Base-by-base conservation (phyloP, 2,329 filamentous ascomycete species). In the Zasmidium cellare region DNA sequence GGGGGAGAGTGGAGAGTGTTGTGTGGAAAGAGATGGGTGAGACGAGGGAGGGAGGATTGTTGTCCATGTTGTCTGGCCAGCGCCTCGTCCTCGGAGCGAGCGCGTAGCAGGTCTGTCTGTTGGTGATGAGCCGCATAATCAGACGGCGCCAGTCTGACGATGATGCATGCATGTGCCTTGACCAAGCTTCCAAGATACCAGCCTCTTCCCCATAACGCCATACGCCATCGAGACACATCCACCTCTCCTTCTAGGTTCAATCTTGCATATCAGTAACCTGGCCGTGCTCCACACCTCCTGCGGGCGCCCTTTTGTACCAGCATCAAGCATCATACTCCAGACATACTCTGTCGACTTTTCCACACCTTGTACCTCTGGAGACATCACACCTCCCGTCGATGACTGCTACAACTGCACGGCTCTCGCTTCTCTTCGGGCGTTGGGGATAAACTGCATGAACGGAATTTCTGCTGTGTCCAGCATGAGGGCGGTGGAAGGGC, bases 371-470 rank as follows among this genome's bases (percentile, higher is more conserved):
- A 41, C 35, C 35, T 9, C 35, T 18, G 14, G 14, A 31, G n/a
- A 28, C 25, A 5, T 28, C 25, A 6, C 35, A 18, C 35, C 16
- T 41, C 35, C n/a, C 35, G 3, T 41, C 35, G n/a, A 41, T 41
- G 35, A 41, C 35, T 18, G 35, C 35, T 41, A 41, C 35, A 18
- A n/a, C 35, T 41, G 47, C 23, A 24, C 18, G 28, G 20, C 47
- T 25, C 47, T 16, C 22, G 19, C 47, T 41, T 18, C n/a, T 18
- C 16, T 18, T 14, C n/a, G 47, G 24, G 20, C 23, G 24, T 49
- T 49, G 47, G 47, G 47, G 47, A 25, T 25, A 14, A 9, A 23
- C 47, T 49, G 47, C 51, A 53, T 53, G 51, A 47, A 53, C 51
- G 25, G 11, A 28, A 11, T 6, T 24, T 44, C 20, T 46, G 51